Evolutionary conservation across 2,329 filamentous ascomycete species (phyloP).

Genomic region (Ophiostoma sp.): DNA sequence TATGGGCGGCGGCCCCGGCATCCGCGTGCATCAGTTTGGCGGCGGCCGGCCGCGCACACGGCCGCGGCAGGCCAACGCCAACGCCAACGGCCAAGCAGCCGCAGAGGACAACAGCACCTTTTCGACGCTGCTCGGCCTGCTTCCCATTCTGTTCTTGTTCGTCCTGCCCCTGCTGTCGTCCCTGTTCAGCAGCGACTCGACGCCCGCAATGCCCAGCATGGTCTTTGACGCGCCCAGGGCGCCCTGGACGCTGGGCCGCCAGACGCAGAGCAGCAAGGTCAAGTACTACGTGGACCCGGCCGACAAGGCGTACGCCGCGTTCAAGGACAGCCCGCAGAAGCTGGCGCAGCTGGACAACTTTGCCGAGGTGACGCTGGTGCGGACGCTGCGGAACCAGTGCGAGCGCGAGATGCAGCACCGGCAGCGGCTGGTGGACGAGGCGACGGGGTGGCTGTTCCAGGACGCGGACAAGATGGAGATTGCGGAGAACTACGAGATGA

Average conservation of each 20-base stretch:
- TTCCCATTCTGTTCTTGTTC: constrained; percentile 87
- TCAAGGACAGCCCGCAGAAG: constrained; percentile 59
- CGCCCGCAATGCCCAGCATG: constrained; percentile 59
- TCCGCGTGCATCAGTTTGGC: constrained; percentile 93
- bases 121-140: constrained; percentile 64
- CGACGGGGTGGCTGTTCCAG: constrained; percentile 80
- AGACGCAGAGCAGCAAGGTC: constrained; percentile 60
- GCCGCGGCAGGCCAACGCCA: constrained; percentile 47
- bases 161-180: constrained; percentile 78
- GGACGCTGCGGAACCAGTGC: constrained; percentile 64
- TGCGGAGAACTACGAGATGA: constrained; percentile 53
- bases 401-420: constrained; percentile 64
- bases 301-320: constrained; percentile 56
- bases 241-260: constrained; percentile 69
- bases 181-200: constrained; percentile 58
- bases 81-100: constrained; percentile 35
- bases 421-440: constrained; percentile 66
- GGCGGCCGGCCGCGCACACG: constrained; percentile 70
- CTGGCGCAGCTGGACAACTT: constrained; percentile 68
- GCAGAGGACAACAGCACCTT: constrained; percentile 43
- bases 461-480: constrained; percentile 73
- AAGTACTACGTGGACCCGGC: constrained; percentile 80
- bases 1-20: constrained; percentile 81
- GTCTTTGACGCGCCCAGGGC: constrained; percentile 66
- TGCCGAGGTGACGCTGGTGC: constrained; percentile 70